Percentiles rank a stretch among this genome's conserved stretches.
Conservation (phyloP, 2,329 filamentous ascomycete species). For the Claviceps maximensis region DNA sequence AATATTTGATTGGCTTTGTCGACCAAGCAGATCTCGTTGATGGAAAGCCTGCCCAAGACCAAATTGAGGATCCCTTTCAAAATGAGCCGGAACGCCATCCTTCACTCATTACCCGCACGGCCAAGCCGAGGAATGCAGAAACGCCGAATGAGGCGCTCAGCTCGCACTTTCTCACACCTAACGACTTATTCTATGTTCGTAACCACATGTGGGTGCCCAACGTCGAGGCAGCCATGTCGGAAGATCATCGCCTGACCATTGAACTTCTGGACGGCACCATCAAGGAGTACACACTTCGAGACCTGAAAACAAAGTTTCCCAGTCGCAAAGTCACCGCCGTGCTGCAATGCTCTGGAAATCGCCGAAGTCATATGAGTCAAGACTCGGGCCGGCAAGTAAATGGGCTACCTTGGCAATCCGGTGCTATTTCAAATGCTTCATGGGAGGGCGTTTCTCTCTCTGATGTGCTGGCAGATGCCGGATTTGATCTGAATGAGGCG, state of each 20-base stretch:
- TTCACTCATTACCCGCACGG: constrained; percentile 36
- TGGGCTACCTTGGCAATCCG: constrained; percentile 45
- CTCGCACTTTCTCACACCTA: constrained; percentile 39
- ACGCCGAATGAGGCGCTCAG: constrained; percentile 36
- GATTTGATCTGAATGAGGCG: constrained; percentile 29
- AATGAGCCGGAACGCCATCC: constrained; percentile 39
- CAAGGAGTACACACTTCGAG: constrained; percentile 37
- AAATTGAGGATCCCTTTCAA: constrained; percentile 47
- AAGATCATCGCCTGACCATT: constrained; percentile 34
- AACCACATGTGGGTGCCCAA: constrained; percentile 52
- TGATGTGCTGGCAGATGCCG: constrained; percentile 43
- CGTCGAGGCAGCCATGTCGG: constrained; percentile 23
- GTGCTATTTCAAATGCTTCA: constrained; percentile 46
- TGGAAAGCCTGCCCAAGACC: constrained; percentile 37
- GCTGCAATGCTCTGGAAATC: constrained; percentile 48
- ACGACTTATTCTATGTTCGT: constrained; percentile 43
- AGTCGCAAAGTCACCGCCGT: constrained; percentile 38
- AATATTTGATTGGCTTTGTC: constrained; percentile 50
- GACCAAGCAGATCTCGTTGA: constrained; percentile 45
- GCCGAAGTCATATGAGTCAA: constrained; percentile 44
- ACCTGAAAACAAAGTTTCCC: constrained; percentile 39
- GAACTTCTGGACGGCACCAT: constrained; percentile 42
- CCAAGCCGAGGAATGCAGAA: constrained; percentile 48
- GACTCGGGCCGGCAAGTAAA: constrained; percentile 32
- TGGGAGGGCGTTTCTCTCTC: constrained; percentile 44